Conservation (phyloP, 1,284 basidiomycete genomes). For the Vanrija sp. region DNA sequence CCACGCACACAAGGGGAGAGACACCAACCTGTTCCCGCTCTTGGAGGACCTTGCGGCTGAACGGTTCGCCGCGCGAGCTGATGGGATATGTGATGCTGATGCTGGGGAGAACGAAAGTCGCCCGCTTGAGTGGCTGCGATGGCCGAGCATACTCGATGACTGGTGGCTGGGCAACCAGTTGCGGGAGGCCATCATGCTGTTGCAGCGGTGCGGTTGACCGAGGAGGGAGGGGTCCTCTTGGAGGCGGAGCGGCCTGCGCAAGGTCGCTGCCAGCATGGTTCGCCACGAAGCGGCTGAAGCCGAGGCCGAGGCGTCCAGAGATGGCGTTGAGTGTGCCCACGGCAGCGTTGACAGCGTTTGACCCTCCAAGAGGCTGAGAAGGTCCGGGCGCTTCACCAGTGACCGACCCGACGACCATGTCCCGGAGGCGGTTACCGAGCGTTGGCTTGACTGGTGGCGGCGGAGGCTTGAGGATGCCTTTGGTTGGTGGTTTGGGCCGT, state of each 20-base stretch:
- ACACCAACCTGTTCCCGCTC: conserved; percentile 36
- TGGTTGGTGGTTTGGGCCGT: conserved; percentile 42
- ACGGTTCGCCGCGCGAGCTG: conserved; percentile 71
- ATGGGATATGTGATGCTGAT: conserved; percentile 82
- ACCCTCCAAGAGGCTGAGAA: background rate
- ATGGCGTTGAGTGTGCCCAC: conserved; percentile 32
- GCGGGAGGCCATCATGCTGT: background rate
- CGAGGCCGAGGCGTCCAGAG: conserved; percentile 29
- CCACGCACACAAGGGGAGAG: background rate
- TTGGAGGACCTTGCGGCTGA: conserved; percentile 59
- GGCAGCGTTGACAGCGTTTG: conserved; percentile 16
- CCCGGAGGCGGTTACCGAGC: conserved; percentile 41
- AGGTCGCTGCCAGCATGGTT: background rate
- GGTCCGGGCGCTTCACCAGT: conserved; percentile 25
- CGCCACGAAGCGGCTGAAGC: conserved; percentile 25
- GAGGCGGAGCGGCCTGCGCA: no score
- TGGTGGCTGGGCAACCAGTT: no score
- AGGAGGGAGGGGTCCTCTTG: background rate
- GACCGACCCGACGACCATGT: conserved; percentile 37
- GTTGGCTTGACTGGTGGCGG: conserved; percentile 47
- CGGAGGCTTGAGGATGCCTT: conserved; percentile 48
- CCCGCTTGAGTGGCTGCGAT: conserved; percentile 63
- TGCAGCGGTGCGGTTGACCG: background rate
- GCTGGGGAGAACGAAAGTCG: conserved; percentile 77
- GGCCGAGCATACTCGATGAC: no score